Evolutionary conservation across 768 basidiomycete species (phyloP), one percentile per base, ranked within the genome.

Genomic region (Suillus brevipes): DNA sequence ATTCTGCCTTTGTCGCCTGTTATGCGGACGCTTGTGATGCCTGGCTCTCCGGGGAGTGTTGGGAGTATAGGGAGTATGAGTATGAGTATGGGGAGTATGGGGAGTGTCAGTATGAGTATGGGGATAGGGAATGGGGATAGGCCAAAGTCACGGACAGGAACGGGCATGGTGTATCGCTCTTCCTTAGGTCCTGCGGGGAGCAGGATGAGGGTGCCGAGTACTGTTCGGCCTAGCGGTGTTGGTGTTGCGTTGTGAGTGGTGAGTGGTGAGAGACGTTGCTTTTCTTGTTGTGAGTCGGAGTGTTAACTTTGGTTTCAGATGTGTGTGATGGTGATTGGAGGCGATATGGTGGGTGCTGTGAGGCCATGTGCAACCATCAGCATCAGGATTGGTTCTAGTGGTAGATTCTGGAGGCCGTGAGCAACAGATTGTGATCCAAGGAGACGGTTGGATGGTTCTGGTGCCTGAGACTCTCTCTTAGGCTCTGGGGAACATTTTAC

Each of bases 161-260:
- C 88, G 13, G 88, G 88, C n/a, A 90, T 90, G 88, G 75, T 79
- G 43, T 90, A 90, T 70, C 80, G 84, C 53, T 64, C 64, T 40
- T 65, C 64, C 25, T 60, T 52, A 18, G 55, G 70, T 36, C 60
- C 56, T 14, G 57, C 79, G 74, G 74, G 79, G 72, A 71, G 69
- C 16, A 74, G 71, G 20, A 84, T 84, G 77, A 80, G 77, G 14
- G 79, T 78, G 10, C 73, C 76, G 3, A 59, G 58, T 42, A 25
- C 25, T 18, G 58, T 59, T 28, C 42, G 58, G 14, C 58, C 58
- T 20, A 59, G 58, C 8, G 58, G 58, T 18, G 28, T 59, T 40
- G 58, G 58, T 20, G 58, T 59, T 42, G 58, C 58, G 42, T 37
- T 59, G 57, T 58, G 38, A 58, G 38, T 38, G 56, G 36, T 38